A percentile compares a stretch with the other conserved stretches of the same genome.
phyloP scores from a whole-genome alignment of 2,329 filamentous ascomycete species.

The Nigrograna mackinnonii region DNA sequence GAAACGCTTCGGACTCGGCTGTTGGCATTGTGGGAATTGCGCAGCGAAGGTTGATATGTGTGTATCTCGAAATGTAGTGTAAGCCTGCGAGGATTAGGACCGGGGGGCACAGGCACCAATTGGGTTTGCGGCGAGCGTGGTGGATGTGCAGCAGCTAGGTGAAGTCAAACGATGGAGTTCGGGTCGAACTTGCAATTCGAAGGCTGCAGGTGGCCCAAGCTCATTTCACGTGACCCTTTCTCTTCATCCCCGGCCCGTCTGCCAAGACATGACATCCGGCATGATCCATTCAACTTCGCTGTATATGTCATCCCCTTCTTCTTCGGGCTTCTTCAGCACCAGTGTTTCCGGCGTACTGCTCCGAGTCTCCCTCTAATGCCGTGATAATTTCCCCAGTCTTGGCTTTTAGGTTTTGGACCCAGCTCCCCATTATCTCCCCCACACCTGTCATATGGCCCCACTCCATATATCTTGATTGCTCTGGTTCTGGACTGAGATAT shows the following conservation, averaged over 20 bases:
- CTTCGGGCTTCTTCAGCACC: neutral
- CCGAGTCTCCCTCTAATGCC: too few relatives aligned
- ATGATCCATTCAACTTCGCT: too few relatives aligned
- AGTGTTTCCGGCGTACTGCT: too few relatives aligned
- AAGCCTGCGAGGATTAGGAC: neutral
- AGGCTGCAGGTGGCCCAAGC: neutral
- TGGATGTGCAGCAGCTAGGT: too few relatives aligned
- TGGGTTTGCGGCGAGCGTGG: neutral
- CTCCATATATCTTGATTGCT: slow-evolving; percentile 24
- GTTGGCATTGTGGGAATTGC: slow-evolving; percentile 67
- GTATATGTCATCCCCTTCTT: slow-evolving; percentile 2
- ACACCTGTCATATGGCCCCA: slow-evolving; percentile 6
- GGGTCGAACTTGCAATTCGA: neutral
- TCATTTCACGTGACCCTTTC: too few relatives aligned
- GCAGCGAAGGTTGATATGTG: slow-evolving; percentile 1
- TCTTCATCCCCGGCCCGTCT: too few relatives aligned
- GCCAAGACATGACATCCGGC: neutral
- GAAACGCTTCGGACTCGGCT: slow-evolving; percentile 79
- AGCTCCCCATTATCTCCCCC: slow-evolving; percentile 14
- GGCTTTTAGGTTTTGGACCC: slow-evolving; percentile 15
- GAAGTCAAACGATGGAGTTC: too few relatives aligned
- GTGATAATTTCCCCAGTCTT: too few relatives aligned
- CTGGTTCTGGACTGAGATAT: slow-evolving; percentile 33
- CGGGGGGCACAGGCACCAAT: neutral
- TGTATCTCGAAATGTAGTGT: neutral